A percentile compares a stretch with the other conserved stretches of the same genome.
These are phyloP conservation scores for Hypomyces rosellus DNA, from an alignment of 2,329 filamentous ascomycete genomes.

Conservation along the genomic window DNA sequence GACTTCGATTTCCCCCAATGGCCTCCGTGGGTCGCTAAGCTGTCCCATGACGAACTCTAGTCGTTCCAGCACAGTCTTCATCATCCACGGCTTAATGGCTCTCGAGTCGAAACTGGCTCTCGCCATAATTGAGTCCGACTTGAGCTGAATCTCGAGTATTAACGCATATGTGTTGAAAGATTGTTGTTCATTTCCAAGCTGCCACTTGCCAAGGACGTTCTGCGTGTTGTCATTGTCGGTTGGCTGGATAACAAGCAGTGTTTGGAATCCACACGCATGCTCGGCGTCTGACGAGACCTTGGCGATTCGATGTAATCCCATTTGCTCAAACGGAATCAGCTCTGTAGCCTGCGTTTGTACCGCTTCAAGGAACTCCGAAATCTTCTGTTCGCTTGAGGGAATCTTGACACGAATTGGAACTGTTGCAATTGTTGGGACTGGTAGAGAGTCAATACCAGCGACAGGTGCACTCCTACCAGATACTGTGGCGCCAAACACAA, in stretches of 20 bases:
- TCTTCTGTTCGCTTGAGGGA: background rate
- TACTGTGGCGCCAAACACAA: conserved; percentile 21
- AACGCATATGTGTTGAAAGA: background rate
- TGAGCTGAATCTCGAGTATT: background rate
- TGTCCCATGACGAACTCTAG: background rate
- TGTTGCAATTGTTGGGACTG: conserved; percentile 22
- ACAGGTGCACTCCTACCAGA: conserved; percentile 20
- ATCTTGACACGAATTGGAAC: conserved; percentile 19
- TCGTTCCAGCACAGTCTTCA: background rate
- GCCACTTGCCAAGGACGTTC: too few relatives aligned
- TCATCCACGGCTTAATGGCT: background rate
- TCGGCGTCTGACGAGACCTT: conserved; percentile 4
- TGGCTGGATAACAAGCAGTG: conserved; percentile 15
- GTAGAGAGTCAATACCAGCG: conserved; percentile 18
- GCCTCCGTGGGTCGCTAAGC: background rate
- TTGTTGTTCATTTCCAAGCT: too few relatives aligned
- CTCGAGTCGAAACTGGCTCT: background rate
- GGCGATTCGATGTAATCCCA: conserved; percentile 13
- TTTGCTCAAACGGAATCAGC: conserved; percentile 14
- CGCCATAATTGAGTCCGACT: background rate
- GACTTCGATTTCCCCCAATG: too few relatives aligned
- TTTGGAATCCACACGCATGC: conserved; percentile 12
- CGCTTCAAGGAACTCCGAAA: conserved; percentile 24
- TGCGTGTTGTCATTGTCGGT: too few relatives aligned
- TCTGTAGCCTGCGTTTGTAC: conserved; percentile 14